Conservation (phyloP, 1,284 basidiomycete species). For the Kwoniella shivajii region DNA sequence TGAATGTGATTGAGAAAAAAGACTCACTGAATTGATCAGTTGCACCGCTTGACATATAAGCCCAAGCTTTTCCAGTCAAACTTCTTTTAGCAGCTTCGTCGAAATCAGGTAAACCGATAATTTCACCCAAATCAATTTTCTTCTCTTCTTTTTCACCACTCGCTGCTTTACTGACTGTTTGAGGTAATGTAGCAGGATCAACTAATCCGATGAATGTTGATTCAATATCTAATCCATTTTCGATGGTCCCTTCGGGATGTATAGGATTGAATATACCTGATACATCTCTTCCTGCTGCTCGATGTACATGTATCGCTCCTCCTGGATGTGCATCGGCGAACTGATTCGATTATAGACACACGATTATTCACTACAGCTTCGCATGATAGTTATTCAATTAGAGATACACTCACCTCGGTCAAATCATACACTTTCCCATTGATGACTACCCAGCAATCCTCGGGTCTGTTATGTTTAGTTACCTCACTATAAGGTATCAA, state of each 20-base stretch:
- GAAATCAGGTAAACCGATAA: constrained; percentile 53
- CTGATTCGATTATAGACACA: too few relatives aligned
- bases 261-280: constrained; percentile 46
- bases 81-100: constrained; percentile 46
- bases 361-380: too few relatives aligned
- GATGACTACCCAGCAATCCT: constrained; percentile 52
- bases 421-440: constrained; percentile 52
- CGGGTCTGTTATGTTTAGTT: constrained; percentile 45
- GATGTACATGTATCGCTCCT: constrained; percentile 40
- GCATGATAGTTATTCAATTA: neutral
- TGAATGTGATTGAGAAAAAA: neutral
- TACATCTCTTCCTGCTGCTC: constrained; percentile 50
- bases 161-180: constrained; percentile 16
- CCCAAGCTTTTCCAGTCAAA: constrained; percentile 51
- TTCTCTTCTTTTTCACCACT: constrained; percentile 24
- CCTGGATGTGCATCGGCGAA: constrained; percentile 51
- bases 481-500: constrained; percentile 46
- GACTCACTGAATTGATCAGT: constrained; percentile 52
- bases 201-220: constrained; percentile 31
- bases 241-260: constrained; percentile 52
- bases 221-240: constrained; percentile 44
- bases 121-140: constrained; percentile 43
- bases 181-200: constrained; percentile 37
- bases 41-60: constrained; percentile 52
- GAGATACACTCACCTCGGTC: constrained; percentile 40